Percentiles rank a stretch among this genome's conserved stretches.
Evolutionary conservation across 495 filamentous ascomycete species (phyloP).

Genomic region (Penicillium diatomitis): DNA sequence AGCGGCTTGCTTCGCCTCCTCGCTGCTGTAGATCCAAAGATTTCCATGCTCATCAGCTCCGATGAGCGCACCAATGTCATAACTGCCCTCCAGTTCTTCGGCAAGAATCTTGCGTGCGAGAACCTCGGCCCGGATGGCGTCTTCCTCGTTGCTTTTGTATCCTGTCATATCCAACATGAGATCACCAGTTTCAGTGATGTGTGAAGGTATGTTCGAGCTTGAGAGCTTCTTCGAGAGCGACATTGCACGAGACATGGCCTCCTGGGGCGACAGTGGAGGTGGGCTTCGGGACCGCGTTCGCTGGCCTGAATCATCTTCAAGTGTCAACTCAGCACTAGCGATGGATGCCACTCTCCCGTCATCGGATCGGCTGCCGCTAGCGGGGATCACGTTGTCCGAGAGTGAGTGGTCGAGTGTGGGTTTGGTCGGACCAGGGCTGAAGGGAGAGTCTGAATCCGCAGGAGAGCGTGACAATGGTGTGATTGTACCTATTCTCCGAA

Average conservation of each 20-base stretch:
- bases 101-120: constrained; percentile 92
- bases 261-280: constrained; percentile 60
- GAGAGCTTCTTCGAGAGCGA: constrained; percentile 81
- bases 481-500: constrained; percentile 38
- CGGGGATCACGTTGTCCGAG: constrained; percentile 40
- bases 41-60: constrained; percentile 93
- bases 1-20: constrained; percentile 82
- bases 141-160: constrained; percentile 87
- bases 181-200: constrained; percentile 88
- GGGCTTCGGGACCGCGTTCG: constrained; percentile 55
- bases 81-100: constrained; percentile 88
- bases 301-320: constrained; percentile 3
- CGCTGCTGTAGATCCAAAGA: constrained; percentile 96
- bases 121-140: constrained; percentile 81
- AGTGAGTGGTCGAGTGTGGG: constrained; percentile 41
- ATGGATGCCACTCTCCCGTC: constrained; percentile 2
- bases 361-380: constrained; percentile 6
- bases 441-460: constrained; percentile 32
- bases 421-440: constrained; percentile 20
- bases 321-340: background rate
- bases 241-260: constrained; percentile 75
- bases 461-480: constrained; percentile 59
- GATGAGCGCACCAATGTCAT: constrained; percentile 93
- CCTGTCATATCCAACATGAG: constrained; percentile 98
- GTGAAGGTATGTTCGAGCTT: constrained; percentile 81